Base-by-base conservation (phyloP, 2,329 filamentous ascomycete species). In the Colletotrichum paranaense region DNA sequence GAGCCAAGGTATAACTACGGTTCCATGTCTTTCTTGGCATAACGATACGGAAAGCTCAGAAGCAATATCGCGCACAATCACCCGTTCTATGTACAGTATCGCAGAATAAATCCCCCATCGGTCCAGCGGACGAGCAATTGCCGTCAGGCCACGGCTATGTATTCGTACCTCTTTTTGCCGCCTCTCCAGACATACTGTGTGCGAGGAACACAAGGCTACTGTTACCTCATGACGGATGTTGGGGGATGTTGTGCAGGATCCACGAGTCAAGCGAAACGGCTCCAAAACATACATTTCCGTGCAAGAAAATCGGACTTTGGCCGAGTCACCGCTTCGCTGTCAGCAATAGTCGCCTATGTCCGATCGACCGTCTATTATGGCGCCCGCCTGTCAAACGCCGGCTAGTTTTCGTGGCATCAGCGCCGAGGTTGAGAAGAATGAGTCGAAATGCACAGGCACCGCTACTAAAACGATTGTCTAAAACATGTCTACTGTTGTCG, bases 191-290 rank as follows among this genome's bases (percentile, higher is more conserved):
- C 22, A 32, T 22, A 35, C 59, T 53, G 68, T 49, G 35, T 49
- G 35, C 46, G 49, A 62, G 32, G 35, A 63, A 56, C 42, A 53
- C 65, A 46, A 52, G 53, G n/a, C 22, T 28, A 56, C 22, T 28
- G 22, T 56, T 24, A 30, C 53, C 65, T 62, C 55, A 63, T 56
- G 52, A 67, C 71, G 68, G 71, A 57, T 58, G 67, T 57, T 62
- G 62, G 56, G 56, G 67, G 76, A 80, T 81, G 80, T 77, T 81
- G 78, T 80, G 78, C 79, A 81, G 79, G 75, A 80, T 78, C 79
- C 79, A 79, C 78, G 80, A 81, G 80, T 81, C 80, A 81, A 81
- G 79, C 78, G 76, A 80, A 74, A 74, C 72, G 57, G 68, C 72
- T 57, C 68, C 72, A 74, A 74, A 74, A 74, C 72, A 72, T 24